Conservation (phyloP, 805 yeast genomes). For the Cyberlindnera xylosilytica region DNA sequence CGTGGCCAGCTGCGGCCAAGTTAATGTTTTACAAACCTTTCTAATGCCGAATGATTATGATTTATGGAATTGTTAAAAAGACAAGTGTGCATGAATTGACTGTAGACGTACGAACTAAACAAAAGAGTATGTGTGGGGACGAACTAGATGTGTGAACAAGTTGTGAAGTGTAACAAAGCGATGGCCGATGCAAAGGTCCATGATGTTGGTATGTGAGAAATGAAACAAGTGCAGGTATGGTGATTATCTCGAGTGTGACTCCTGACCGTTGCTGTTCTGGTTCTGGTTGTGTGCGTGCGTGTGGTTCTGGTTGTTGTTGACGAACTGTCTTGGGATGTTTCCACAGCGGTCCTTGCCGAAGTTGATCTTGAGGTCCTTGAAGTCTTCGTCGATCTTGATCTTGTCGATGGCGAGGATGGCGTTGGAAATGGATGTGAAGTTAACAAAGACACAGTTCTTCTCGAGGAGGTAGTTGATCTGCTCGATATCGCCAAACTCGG, state of each 20-base stretch:
- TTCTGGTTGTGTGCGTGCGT: not conserved
- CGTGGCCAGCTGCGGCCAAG: no score
- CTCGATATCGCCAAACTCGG: constrained; percentile 89
- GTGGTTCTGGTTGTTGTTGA: constrained; percentile 13
- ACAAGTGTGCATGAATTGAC: constrained; percentile 1
- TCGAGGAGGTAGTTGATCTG: constrained; percentile 85
- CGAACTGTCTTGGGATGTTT: constrained; percentile 78
- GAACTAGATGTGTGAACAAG: not conserved
- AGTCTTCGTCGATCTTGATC: constrained; percentile 70
- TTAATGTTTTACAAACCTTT: no score
- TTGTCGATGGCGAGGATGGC: constrained; percentile 94
- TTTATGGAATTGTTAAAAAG: not conserved
- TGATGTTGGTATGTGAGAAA: not conserved
- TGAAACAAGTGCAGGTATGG: not conserved
- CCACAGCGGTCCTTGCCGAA: constrained; percentile 97
- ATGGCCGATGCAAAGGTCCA: no score
- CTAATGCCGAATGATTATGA: no score
- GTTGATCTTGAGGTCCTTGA: constrained; percentile 72
- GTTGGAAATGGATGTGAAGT: constrained; percentile 68
- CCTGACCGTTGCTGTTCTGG: not conserved
- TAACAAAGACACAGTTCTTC: constrained; percentile 24
- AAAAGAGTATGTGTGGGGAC: not conserved
- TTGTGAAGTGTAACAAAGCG: no score
- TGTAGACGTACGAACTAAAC: constrained; percentile 1
- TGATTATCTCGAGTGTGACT: not conserved